These are phyloP conservation scores for Furcasterigmium furcatum DNA, from an alignment of 2,329 filamentous ascomycete genomes.

Conservation along the genomic window DNA sequence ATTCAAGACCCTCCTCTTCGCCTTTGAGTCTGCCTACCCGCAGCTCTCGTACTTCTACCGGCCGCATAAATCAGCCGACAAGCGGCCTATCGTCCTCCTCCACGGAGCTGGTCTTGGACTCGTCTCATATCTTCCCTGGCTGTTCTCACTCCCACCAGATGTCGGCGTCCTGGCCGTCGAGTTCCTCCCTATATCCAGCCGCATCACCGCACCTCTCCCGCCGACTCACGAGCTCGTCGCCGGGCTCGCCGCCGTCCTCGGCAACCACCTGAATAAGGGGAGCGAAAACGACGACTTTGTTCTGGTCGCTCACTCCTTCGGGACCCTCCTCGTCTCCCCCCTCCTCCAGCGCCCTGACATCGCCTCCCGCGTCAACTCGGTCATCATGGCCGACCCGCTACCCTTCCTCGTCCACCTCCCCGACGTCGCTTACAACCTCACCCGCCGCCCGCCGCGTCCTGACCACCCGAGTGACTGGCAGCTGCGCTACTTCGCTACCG, in stretches of 20 bases:
- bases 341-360: conserved; percentile 31
- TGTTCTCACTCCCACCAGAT: conserved; percentile 43
- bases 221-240: conserved; percentile 11
- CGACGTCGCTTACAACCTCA: conserved; percentile 71
- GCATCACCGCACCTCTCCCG: conserved; percentile 46
- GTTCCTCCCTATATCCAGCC: conserved; percentile 62
- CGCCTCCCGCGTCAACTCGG: conserved; percentile 42
- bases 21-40: conserved; percentile 41
- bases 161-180: conserved; percentile 64
- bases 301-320: conserved; percentile 63
- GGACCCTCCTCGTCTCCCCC: conserved; percentile 55
- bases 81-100: conserved; percentile 62
- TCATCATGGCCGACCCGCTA: conserved; percentile 58
- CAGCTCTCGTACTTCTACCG: conserved; percentile 63
- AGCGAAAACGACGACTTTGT: conserved; percentile 51
- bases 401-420: conserved; percentile 67
- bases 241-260: conserved; percentile 42
- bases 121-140: conserved; percentile 56
- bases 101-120: conserved; percentile 71
- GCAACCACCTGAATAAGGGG: conserved; percentile 54
- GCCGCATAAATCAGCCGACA: conserved; percentile 55
- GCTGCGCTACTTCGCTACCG: conserved; percentile 68
- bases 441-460: conserved; percentile 38
- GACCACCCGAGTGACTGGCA: conserved; percentile 52
- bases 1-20: conserved; percentile 42